Base-by-base conservation (phyloP, 768 basidiomycete species). In the Mycena rebaudengoi region DNA sequence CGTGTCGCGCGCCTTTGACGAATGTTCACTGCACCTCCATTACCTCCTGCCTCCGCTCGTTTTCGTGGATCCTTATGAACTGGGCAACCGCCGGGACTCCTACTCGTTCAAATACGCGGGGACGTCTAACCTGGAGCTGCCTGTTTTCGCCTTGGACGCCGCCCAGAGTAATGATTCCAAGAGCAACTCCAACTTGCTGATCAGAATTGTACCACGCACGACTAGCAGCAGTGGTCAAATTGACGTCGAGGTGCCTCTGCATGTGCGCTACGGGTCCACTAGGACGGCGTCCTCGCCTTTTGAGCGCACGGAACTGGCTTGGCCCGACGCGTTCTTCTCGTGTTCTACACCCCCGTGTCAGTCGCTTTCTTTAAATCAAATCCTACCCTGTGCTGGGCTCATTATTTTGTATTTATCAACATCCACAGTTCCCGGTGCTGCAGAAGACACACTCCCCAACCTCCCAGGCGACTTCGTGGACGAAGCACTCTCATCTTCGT, bases 51-150 rank as follows among this genome's bases (percentile, higher is more conserved):
- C 83, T 7, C 76, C 80, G 0, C 70, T 80, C 11, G 60, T 84
- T 16, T 85, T 85, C 67, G 76, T 84, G 35, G 83, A 86, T 66
- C 79, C 80, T 0, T 82, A 84, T 69, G 85, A 85, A 59, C 79
- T 86, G 14, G 71, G 70, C 7, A 76, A 82, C 54, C 66, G 80
- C 29, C 69, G 71, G 23, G 58, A 69, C 0, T 73, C 73, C 7
- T 86, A 83, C 62, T 73, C 74, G 0, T 83, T 82, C 67, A 67
- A 67, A 25, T 76, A 82, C 48, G 78, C 77, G 74, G 83, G 83
- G 25, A 74, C 74, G 5, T 73, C 74, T n/a, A 83, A 84, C 53
- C 68, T 85, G 20, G 85, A 86, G 65, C 78, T 78, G 26, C 85
- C 85, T 7, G 78, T 82, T 0, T 70, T 73, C 56, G 84, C 82